Base-by-base conservation (phyloP, 1,284 basidiomycete species). In the Heterobasidion irregulare region DNA sequence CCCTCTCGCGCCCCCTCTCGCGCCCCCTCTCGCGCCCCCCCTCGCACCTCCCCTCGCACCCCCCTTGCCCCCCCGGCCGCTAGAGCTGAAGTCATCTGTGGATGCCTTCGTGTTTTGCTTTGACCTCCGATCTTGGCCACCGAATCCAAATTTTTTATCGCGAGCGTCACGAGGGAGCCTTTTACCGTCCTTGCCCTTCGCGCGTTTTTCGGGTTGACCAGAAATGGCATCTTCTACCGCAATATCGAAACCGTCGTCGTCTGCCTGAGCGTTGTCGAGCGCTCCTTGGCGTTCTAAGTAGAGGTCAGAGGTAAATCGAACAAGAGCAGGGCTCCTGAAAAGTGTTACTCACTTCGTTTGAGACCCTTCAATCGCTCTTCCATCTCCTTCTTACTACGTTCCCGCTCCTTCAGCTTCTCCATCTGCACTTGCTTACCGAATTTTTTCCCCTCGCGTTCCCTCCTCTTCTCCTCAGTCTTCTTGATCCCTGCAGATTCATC, bases 401-500 rank as follows among this genome's bases (percentile, higher is more conserved):
- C 83, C 48, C 92, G 73, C 74, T 92, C 87, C 67, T 87, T 84
- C 63, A 86, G 74, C 72, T 92, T 92, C 72, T 94, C 90, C 53
- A 86, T 73, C 72, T 95, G 92, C 19, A 98, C 94, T 72, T 98
- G 93, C 71, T 98, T 98, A 50, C 96, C 96, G 66, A 92, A 97
- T 78, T 98, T 98, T 77, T 98, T 98, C 58, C 94, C 88, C 66
- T 98, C 92, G 53, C 96, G 81, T 72, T 98, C 92, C 65, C 86
- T 88, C 65, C 92, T 84, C 66, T 94, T 95, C 55, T 93, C 89
- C 67, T 98, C 95, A 57, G 86, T 83, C 68, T 90, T 92, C 72
- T 98, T 95, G 66, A 98, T 94, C 2, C 82, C 79, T 2, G 94
- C 91, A 33, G 78, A 75, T 69, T 99, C 96, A 69, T 98, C 92